Base-by-base conservation (phyloP, 352 stramenopile species). In the Phytophthora pinifolia region DNA sequence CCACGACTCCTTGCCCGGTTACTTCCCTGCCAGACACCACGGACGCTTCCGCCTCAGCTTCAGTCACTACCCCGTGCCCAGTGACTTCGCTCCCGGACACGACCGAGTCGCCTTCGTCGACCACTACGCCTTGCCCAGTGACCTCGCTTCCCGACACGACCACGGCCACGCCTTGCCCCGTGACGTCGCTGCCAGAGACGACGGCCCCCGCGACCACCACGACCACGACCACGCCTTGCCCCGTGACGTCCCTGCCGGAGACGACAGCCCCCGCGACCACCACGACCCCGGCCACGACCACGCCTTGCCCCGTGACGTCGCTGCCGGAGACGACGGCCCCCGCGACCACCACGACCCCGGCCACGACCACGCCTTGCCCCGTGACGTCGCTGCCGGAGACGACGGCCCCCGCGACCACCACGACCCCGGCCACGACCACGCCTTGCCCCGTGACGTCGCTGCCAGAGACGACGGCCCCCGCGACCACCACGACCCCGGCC, bases 171-270 rank as follows among this genome's bases (percentile, higher is more conserved):
- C 35, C 35, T 41, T 55, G 47, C 36, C 47, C 47, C 1, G 48
- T 56, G 12, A 56, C 48, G 0, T 56, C 48, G 2, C 48, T 56
- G 0, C 48, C 48, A 0, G 48, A 56, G 17, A 46, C 35, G 3
- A 41, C 36, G 29, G 22, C 35, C 13, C 33, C 33, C 14, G 13
- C 46, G 9, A 30, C 46, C 14, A 36, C 36, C 0, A 14, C 45
- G 3, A 14, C 25, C n/a, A 9, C n/a, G 36, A 25, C 20, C 20
- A 25, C 36, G 5, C 39, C 39, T 3, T 47, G 41, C 41, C 41
- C 33, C 8, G 30, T 12, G 18, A 37, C 18, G 14, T 22, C 41
- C 0, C 20, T 47, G 41, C 41, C 41, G 2, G 41, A 47, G 7
- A 47, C 41, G 7, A 49, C 43, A 0, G 27, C 38, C 10, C 38